Percentiles rank a stretch among this genome's conserved stretches.
Conservation (phyloP, 805 yeast genomes). For the Starmerella vitae region DNA sequence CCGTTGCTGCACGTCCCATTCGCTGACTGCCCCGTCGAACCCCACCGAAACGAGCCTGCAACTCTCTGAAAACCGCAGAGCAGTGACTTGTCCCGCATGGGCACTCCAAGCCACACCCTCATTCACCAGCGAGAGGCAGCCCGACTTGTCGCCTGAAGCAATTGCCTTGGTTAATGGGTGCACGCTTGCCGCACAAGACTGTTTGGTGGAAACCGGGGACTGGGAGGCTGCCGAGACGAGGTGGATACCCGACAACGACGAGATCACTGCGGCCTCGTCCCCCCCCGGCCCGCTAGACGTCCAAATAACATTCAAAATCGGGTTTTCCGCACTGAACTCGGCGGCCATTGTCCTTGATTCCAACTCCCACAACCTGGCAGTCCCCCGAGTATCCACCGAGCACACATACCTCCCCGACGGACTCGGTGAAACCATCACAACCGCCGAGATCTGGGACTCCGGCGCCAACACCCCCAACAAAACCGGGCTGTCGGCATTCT, state of each 20-base stretch:
- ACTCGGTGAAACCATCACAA: background rate
- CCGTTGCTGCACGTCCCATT: too few species aligned
- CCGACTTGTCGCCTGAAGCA: background rate
- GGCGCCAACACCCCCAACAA: slow-evolving; percentile 8
- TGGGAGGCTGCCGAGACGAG: background rate
- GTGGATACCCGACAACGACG: too few species aligned
- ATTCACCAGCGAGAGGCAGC: too few species aligned
- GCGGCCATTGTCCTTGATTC: slow-evolving; percentile 1
- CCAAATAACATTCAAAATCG: slow-evolving; percentile 7
- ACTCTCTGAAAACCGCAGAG: too few species aligned
- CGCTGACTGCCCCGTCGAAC: too few species aligned
- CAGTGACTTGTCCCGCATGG: too few species aligned
- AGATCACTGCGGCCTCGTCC: too few species aligned
- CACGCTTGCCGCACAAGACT: background rate
- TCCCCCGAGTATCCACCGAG: slow-evolving; percentile 2
- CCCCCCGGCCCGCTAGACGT: too few species aligned
- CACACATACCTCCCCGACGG: slow-evolving; percentile 4
- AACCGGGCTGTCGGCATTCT: background rate
- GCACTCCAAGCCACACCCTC: too few species aligned
- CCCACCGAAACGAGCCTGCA: too few species aligned
- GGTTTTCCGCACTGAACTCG: background rate
- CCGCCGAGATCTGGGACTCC: slow-evolving; percentile 2
- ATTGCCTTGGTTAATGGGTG: background rate
- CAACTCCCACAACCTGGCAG: slow-evolving; percentile 9
- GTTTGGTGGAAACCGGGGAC: slow-evolving; percentile 1